Evolutionary conservation across 83 land plant species (phyloP).

Genomic region (Diphasiastrum complanatum): DNA sequence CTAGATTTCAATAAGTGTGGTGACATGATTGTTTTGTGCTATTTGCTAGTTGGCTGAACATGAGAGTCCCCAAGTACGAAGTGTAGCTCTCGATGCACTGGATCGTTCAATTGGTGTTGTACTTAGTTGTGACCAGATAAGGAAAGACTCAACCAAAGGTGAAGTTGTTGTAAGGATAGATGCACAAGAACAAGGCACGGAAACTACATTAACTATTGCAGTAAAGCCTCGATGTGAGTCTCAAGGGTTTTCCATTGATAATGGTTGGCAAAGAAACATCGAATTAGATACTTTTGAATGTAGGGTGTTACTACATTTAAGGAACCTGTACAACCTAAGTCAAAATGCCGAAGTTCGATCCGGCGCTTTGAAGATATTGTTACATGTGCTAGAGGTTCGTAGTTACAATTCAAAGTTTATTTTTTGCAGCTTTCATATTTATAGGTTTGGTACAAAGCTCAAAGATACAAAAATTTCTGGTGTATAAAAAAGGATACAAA

Average conservation of each 20-base stretch:
- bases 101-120: conserved; percentile 89
- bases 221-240: no score
- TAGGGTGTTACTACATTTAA: conserved; percentile 59
- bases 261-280: conserved; percentile 20
- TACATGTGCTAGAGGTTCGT: conserved; percentile 97
- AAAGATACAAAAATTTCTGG: no score
- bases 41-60: conserved; percentile 62
- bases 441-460: no score
- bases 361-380: conserved; percentile 72
- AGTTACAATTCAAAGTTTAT: no score
- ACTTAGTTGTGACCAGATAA: conserved; percentile 57
- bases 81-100: conserved; percentile 79
- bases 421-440: no score
- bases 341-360: conserved; percentile 61
- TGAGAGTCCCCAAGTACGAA: conserved; percentile 59
- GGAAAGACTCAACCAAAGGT: conserved; percentile 16
- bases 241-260: no score
- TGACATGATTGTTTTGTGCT: neutral
- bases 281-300: conserved; percentile 49
- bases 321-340: conserved; percentile 47
- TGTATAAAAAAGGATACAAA: no score
- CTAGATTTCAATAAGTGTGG: no score
- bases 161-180: neutral
- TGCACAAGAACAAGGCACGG: neutral
- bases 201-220: no score